Evolutionary conservation across 106 monocot species (phyloP).

Genomic region (Vanilla planifolia): DNA sequence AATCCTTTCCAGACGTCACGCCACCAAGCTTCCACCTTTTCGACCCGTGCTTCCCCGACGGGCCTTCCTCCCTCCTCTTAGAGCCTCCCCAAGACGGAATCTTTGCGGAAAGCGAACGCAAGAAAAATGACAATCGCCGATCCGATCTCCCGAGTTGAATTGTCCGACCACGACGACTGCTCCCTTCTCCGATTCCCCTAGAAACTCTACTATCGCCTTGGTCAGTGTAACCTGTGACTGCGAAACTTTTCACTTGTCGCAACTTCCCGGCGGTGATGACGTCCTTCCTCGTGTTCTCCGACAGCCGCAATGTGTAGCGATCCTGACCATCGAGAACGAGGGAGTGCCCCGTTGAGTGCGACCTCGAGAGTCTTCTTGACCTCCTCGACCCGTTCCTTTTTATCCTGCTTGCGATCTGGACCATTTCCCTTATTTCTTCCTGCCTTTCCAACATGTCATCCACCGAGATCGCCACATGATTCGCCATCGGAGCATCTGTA

Average conservation of each 20-base stretch:
- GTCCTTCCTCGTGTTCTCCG: slow-evolving; percentile 49
- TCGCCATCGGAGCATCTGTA: neutral
- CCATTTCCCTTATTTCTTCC: slow-evolving; percentile 23
- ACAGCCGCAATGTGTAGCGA: slow-evolving; percentile 67
- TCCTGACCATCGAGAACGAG: slow-evolving; percentile 24
- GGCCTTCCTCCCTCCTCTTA: slow-evolving; percentile 11
- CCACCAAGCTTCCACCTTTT: slow-evolving; percentile 8
- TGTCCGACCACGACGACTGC: slow-evolving; percentile 16
- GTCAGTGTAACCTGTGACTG: slow-evolving; percentile 11
- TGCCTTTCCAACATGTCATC: slow-evolving; percentile 6
- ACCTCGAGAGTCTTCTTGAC: slow-evolving; percentile 29
- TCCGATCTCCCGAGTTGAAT: slow-evolving; percentile 31
- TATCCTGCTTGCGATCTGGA: slow-evolving; percentile 18
- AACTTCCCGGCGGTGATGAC: slow-evolving; percentile 31
- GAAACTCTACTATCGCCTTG: slow-evolving; percentile 22
- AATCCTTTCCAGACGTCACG: neutral
- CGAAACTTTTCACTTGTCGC: slow-evolving; percentile 27
- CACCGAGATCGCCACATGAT: slow-evolving; percentile 21
- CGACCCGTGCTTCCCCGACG: neutral
- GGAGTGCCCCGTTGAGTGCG: slow-evolving; percentile 69
- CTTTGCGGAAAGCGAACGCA: slow-evolving; percentile 25
- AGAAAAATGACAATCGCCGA: slow-evolving; percentile 39
- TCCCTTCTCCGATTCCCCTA: slow-evolving; percentile 21
- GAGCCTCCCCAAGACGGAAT: slow-evolving; percentile 12
- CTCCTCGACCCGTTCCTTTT: slow-evolving; percentile 22